Evolutionary conservation across 192 early-diverging fungal species (phyloP), one percentile per base, ranked within the genome.

Genomic region (Umbelopsis vinacea): DNA sequence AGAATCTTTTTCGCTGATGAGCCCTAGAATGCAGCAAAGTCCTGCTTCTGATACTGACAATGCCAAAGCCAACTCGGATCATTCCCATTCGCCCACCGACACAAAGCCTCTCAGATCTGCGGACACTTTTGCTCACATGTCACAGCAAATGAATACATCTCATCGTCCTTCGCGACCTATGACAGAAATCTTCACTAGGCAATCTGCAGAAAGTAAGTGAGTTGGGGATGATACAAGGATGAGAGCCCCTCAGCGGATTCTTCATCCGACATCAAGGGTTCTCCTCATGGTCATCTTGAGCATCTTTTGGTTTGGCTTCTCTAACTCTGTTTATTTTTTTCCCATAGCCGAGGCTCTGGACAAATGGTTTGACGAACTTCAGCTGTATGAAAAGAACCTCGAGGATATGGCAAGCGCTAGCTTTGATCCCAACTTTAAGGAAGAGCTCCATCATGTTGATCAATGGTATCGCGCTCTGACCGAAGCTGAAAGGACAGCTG

Each of bases 401-500:
- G 94, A 98, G 76, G 92, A 95, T 66, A 95, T 98, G 95, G 92
- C 93, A 46, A 81, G 82, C 46, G 88, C 88, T 33, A 89, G 88
- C 68, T 80, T 94, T 48, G 94, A 96, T 77, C 89, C 87, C 23
- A 88, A 89, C 75, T 96, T 95, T 76, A 89, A 93, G 69, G 95
- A 96, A 57, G 96, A 96, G 77, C 87, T 97, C 48, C 85, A 88
- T 46, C 92, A 94, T 63, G 94, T 98, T 47, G 95, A 98, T 79
- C 91, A 97, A 72, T 98, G 97, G 97, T 97, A 97, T 84, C 84
- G 86, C 4, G 93, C 94, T 17, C 83, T 97, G 67, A 87, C 91
- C 3, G 95, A 98, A 71, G 89, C 93, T 38, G 97, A 98, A 83
- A 80, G 93, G 24, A 97, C 95, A 14, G 88, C 94, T n/a, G 91